phyloP scores from a whole-genome alignment of 176 grass and related monocot genomes.

The Ananas comosus region DNA sequence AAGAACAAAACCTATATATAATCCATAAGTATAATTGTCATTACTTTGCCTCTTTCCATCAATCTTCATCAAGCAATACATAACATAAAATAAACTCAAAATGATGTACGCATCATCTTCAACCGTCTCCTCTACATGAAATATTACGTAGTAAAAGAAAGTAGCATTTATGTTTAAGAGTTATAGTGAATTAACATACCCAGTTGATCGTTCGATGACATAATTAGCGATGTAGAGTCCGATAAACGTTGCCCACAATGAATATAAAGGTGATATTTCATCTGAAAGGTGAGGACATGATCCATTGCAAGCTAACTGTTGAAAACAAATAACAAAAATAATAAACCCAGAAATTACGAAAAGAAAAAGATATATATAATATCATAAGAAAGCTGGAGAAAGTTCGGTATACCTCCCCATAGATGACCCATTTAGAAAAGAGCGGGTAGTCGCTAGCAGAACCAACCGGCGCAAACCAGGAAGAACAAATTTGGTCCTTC shows the following conservation, averaged over 20 bases:
- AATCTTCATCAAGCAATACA: not conserved
- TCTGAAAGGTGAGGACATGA: slow-evolving; percentile 43
- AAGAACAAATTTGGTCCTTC: slow-evolving; percentile 93
- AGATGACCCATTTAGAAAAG: slow-evolving; percentile 94
- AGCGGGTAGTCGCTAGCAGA: slow-evolving; percentile 91
- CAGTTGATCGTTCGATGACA: slow-evolving; percentile 88
- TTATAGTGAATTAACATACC: slow-evolving; percentile 42
- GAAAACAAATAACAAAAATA: slow-evolving; percentile 33
- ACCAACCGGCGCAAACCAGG: slow-evolving; percentile 94
- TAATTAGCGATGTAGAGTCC: slow-evolving; percentile 97
- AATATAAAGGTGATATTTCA: slow-evolving; percentile 83
- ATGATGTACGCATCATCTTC: not conserved
- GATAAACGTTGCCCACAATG: slow-evolving; percentile 94
- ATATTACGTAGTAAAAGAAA: not conserved
- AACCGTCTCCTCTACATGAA: not conserved
- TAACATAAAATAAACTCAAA: not conserved
- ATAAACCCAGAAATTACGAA: not conserved
- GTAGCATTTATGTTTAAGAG: slow-evolving; percentile 3
- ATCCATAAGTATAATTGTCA: too few species aligned
- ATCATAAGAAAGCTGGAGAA: not conserved
- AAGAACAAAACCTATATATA: too few species aligned
- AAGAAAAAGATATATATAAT: slow-evolving; percentile 5
- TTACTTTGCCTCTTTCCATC: not conserved
- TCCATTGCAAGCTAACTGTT: slow-evolving; percentile 69
- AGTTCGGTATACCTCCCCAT: slow-evolving; percentile 61